Evolutionary conservation across 2,329 filamentous ascomycete species (phyloP).

Genomic region (Venturia effusa): DNA sequence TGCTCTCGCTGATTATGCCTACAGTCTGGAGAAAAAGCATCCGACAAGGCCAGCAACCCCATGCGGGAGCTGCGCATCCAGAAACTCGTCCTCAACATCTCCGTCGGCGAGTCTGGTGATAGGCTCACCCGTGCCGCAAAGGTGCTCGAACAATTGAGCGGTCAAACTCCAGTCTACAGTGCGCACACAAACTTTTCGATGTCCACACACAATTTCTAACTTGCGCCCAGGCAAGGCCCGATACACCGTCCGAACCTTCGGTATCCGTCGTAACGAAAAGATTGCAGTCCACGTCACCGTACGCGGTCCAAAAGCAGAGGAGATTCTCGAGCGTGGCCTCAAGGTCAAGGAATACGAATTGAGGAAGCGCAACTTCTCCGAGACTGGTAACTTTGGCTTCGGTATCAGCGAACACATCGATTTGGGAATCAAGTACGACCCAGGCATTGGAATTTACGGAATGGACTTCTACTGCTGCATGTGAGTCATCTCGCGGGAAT

Average conservation of each 20-base stretch:
- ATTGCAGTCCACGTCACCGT: constrained; percentile 99
- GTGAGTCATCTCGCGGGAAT: constrained; percentile 38
- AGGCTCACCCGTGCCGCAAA: constrained; percentile 99
- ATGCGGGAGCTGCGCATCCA: constrained; percentile 99
- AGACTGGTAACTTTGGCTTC: constrained; percentile 99
- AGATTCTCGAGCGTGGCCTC: constrained; percentile 99
- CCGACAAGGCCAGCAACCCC: constrained; percentile 82
- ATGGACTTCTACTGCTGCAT: constrained; percentile 99
- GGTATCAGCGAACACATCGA: constrained; percentile 99
- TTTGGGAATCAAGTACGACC: constrained; percentile 99
- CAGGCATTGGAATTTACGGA: constrained; percentile 95
- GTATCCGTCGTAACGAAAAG: constrained; percentile 99
- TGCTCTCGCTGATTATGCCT: constrained; percentile 17
- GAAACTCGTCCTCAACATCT: constrained; percentile 98
- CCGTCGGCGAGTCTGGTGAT: constrained; percentile 99
- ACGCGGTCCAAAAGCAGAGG: constrained; percentile 97
- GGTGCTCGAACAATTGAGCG: constrained; percentile 98
- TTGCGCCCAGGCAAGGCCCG: constrained; percentile 75
- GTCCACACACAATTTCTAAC: constrained; percentile 16
- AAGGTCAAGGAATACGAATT: constrained; percentile 99
- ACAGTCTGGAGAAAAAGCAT: constrained; percentile 28
- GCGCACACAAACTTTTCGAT: constrained; percentile 30
- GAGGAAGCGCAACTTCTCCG: constrained; percentile 98
- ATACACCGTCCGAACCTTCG: constrained; percentile 99
- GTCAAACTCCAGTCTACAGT: constrained; percentile 99